Conservation (phyloP, 192 early-diverging fungal genomes). For the Oehlia diaphana region DNA sequence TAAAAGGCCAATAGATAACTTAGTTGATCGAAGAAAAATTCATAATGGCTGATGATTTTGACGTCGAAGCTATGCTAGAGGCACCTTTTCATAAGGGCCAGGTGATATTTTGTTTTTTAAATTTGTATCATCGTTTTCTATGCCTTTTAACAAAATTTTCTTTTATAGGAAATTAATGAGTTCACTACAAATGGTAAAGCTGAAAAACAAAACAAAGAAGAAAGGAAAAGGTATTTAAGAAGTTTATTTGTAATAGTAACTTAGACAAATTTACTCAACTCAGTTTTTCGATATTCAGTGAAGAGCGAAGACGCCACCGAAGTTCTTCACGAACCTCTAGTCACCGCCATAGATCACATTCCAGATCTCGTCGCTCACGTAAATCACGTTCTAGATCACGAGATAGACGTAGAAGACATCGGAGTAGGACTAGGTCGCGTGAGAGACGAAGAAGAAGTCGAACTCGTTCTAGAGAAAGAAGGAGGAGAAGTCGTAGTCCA, state of each 20-base stretch:
- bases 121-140: too few species aligned
- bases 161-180: conserved; percentile 10
- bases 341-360: conserved; percentile 40
- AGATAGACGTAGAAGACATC: conserved; percentile 42
- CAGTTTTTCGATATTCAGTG: conserved; percentile 22
- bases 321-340: conserved; percentile 42
- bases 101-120: neutral
- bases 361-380: conserved; percentile 40
- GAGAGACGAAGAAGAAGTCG: conserved; percentile 31
- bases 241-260: neutral
- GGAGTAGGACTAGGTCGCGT: conserved; percentile 49
- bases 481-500: conserved; percentile 44
- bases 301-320: conserved; percentile 23
- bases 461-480: conserved; percentile 33
- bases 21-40: too few species aligned
- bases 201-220: conserved; percentile 4
- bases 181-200: neutral
- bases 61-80: conserved; percentile 63
- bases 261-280: conserved; percentile 16
- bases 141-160: neutral
- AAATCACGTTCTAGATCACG: conserved; percentile 40
- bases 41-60: conserved; percentile 36
- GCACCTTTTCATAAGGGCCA: conserved; percentile 60
- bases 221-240: neutral
- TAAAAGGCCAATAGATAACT: too few species aligned